These are phyloP conservation scores for Aspergillus intermedius DNA, from an alignment of 2,329 filamentous ascomycete species.

Conservation along the genomic window DNA sequence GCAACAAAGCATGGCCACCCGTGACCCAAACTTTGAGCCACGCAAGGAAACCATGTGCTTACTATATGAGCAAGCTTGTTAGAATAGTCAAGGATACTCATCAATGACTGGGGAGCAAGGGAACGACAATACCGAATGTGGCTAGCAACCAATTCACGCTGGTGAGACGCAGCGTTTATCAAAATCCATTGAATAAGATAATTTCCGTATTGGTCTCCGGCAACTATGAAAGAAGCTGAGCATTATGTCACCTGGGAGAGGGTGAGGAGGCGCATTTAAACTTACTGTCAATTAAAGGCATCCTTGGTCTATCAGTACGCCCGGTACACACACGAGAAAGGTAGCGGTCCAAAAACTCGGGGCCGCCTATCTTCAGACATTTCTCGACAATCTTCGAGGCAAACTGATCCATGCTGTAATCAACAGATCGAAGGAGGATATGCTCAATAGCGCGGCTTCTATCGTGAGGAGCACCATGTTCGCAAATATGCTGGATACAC, in stretches of 20 bases:
- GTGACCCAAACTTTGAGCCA: conserved; percentile 96
- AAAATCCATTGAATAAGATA: conserved; percentile 97
- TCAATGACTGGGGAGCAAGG: not conserved
- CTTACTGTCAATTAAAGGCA: conserved; percentile 87
- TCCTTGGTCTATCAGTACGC: conserved; percentile 81
- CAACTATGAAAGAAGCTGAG: conserved; percentile 45
- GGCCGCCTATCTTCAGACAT: conserved; percentile 90
- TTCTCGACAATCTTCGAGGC: conserved; percentile 99
- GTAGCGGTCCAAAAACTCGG: conserved; percentile 86
- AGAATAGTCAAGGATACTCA: conserved; percentile 1
- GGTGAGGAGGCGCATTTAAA: conserved; percentile 9
- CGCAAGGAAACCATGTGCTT: conserved; percentile 99
- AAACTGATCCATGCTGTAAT: conserved; percentile 99
- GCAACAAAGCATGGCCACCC: conserved; percentile 97
- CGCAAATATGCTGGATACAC: conserved; percentile 99
- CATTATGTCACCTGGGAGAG: not conserved
- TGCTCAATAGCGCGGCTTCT: conserved; percentile 92
- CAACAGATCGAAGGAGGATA: conserved; percentile 83
- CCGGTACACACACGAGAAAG: conserved; percentile 91
- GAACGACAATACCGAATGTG: conserved; percentile 63
- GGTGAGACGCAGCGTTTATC: conserved; percentile 76
- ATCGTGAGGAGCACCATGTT: conserved; percentile 86
- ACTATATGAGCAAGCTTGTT: conserved; percentile 25
- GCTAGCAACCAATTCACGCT: conserved; percentile 84
- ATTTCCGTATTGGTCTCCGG: conserved; percentile 97